Base-by-base conservation (phyloP, 1,284 basidiomycete species). In the Ustilago nuda region DNA sequence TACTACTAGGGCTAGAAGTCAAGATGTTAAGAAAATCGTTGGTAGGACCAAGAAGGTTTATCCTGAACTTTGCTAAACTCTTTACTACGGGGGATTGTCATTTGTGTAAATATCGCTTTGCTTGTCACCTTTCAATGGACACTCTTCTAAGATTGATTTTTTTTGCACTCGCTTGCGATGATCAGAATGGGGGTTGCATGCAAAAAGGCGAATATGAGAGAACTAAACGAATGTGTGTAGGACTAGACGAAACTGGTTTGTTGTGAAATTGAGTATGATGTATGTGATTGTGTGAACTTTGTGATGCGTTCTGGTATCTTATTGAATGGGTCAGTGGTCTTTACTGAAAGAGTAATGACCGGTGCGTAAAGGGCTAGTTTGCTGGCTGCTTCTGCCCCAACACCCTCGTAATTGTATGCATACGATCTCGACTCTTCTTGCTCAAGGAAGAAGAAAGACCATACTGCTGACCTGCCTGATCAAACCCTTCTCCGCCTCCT, bases 21-120 rank as follows among this genome's bases (percentile, higher is more conserved):
- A 85, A 60, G 84, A 85, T 51, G 84, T 85, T 45, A 85, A 85
- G 78, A 85, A 84, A 78, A 83, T 85, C 54, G 84, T 85, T 1
- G 79, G 72, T 8, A 61, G 82, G 52, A 78, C 74, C 33, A 85
- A 85, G 69, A 84, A 84, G 72, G 60, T 61, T 32, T 77, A 79
- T 55, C 82, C 82, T 1, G 74, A 79, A 30, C 77, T 84, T 23
- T 81, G 82, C 61, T 84, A 45, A 67, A 23, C 36, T 17, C 23
- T 36, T n/a, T 23, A 55, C 53, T 23, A 8, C 1, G 19, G 8
- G n/a, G 45, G 45, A 46, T 23, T 46, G 45, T 46, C 45, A 8
- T 8, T 30, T 50, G 23, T 50, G 27, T 45, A 45, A 11, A 45
- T 45, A 19, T 15, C n/a, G 17, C 17, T 7, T 8, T 19, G 7